phyloP scores from a whole-genome alignment of 495 filamentous ascomycete species.

The Penicillium taxi region DNA sequence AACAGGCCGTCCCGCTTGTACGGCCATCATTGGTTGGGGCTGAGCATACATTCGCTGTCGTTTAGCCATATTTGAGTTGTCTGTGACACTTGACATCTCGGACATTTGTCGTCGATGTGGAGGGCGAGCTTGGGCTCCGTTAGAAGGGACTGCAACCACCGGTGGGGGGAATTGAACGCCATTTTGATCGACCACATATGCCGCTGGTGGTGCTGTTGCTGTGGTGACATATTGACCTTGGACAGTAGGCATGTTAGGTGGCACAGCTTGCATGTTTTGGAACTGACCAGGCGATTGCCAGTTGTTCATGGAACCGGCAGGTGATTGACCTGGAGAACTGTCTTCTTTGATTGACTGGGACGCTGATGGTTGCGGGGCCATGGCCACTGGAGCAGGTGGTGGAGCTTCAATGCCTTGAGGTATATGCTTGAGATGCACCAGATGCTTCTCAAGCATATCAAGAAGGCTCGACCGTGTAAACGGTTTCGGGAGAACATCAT shows the following conservation, averaged over 20 bases:
- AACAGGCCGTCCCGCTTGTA: conserved; percentile 33
- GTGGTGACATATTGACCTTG: conserved; percentile 44
- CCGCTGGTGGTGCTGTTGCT: conserved; percentile 28
- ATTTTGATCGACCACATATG: conserved; percentile 46
- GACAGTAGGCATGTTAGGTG: conserved; percentile 39
- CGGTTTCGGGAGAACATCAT: conserved; percentile 92
- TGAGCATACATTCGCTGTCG: conserved; percentile 58
- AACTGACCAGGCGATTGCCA: conserved; percentile 72
- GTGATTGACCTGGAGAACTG: conserved; percentile 70
- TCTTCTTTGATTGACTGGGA: conserved; percentile 69
- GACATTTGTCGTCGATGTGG: conserved; percentile 58
- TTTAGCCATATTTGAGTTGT: conserved; percentile 48
- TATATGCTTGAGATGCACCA: conserved; percentile 65
- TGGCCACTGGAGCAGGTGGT: conserved; percentile 41
- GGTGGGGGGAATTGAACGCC: conserved; percentile 45
- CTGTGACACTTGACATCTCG: conserved; percentile 52
- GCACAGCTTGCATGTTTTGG: conserved; percentile 54
- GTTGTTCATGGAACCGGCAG: conserved; percentile 55
- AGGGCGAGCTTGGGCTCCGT: conserved; percentile 28
- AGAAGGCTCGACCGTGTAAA: conserved; percentile 95
- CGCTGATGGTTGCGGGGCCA: conserved; percentile 44
- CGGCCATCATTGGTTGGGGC: conserved; percentile 39
- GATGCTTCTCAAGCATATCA: conserved; percentile 81
- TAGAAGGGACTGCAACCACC: conserved; percentile 41
- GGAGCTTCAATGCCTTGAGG: conserved; percentile 49